Base-by-base conservation (phyloP, 805 yeast species). In the Nakazawaea molendinolei region DNA sequence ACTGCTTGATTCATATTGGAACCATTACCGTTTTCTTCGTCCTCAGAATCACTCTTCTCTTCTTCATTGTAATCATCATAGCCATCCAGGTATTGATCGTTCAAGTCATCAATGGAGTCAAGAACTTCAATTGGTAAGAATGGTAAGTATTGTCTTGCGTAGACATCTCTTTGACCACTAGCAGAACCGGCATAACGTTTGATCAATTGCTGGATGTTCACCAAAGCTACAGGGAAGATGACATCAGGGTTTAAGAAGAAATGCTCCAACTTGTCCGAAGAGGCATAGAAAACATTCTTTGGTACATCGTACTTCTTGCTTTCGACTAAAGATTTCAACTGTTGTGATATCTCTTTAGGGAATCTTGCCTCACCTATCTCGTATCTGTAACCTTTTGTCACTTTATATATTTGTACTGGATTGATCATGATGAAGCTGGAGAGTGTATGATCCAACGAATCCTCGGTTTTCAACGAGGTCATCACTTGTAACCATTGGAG, bases 401-500 rank as follows among this genome's bases (percentile, higher is more conserved):
- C 73, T 48, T 81, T 79, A 42, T 79, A 59, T 30, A 92, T 53
- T 52, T 89, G 97, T 27, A 61, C 60, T 17, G 85, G 77, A 37
- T 82, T 80, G 40, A 92, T 62, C 10, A 61, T 54, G 14, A 71
- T 74, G 44, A 80, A 67, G 38, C 74, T 68, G 13, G 60, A 59
- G 22, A 75, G 52, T 6, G 84, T 72, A 9, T 68, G 63, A 6
- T 70, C 67, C 34, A 84, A 65, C 25, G 77, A 62, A 37, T 79
- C 87, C 39, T 77, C 82, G 40, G 75, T 77, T 13, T 69, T 69
- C 30, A 89, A 60, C 10, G 82, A 74, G 1, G 94, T 74, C 55
- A 86, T 74, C 28, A 90, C 82, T 55, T 89, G 97, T 34, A 89
- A 60, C 90, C 95, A 90, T 55, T 90, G 96, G 38, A 90, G 61